A percentile compares a stretch with the other conserved stretches of the same genome.
Conservation (phyloP, 2,329 filamentous ascomycete genomes). For the Simplicillium aogashimaense region DNA sequence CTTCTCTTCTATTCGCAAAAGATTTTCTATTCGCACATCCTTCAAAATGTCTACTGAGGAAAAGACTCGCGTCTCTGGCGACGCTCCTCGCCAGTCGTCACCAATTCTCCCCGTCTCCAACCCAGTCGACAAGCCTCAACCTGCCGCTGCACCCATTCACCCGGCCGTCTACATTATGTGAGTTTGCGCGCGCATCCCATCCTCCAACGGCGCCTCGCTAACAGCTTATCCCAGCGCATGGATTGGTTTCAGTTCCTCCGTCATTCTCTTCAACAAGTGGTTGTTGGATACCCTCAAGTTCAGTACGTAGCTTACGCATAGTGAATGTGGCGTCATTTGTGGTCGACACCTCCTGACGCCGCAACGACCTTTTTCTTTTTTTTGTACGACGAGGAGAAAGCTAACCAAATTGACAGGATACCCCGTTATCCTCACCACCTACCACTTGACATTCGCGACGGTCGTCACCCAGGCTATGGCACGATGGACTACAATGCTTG, state of each 20-base stretch:
- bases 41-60: constrained; percentile 10
- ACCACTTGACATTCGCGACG: constrained; percentile 89
- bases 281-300: constrained; percentile 81
- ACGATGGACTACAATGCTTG: constrained; percentile 78
- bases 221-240: constrained; percentile 54
- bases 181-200: constrained; percentile 18
- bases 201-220: constrained; percentile 1
- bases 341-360: too few species aligned
- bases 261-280: constrained; percentile 99
- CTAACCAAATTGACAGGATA: constrained; percentile 34
- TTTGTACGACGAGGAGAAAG: not conserved
- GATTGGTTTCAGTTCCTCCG: constrained; percentile 86
- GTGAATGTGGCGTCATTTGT: too few species aligned
- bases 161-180: constrained; percentile 77
- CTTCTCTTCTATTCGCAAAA: not conserved
- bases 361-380: too few species aligned
- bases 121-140: constrained; percentile 61
- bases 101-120: constrained; percentile 73
- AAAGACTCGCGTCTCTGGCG: constrained; percentile 7
- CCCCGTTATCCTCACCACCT: constrained; percentile 82
- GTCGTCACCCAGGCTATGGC: constrained; percentile 91
- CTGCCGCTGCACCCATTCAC: constrained; percentile 57
- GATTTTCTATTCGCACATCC: not conserved
- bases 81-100: constrained; percentile 31
- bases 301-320: constrained; percentile 25